A percentile compares a stretch with the other conserved stretches of the same genome.
These are phyloP conservation scores for Rhodotorula sp. DNA, from an alignment of 1,284 basidiomycete genomes.

Conservation along the genomic window DNA sequence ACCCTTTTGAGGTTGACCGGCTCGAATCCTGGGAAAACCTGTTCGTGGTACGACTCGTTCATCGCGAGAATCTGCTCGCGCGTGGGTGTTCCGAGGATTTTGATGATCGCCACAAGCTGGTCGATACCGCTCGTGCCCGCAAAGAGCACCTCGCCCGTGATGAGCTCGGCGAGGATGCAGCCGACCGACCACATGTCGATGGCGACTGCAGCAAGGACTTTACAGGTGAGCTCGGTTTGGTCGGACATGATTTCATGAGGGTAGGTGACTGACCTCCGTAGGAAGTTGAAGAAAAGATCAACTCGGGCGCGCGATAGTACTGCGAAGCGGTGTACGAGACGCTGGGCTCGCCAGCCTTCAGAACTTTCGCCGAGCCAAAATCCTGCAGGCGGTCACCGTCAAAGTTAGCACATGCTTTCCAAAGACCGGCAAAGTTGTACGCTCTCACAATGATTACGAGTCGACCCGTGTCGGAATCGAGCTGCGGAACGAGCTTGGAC, in stretches of 20 bases:
- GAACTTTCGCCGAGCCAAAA: conserved; percentile 99
- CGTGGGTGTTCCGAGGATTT: conserved; percentile 95
- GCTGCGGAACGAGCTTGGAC: conserved; percentile 52
- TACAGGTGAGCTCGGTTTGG: neutral
- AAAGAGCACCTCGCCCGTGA: conserved; percentile 97
- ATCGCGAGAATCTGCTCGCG: conserved; percentile 97
- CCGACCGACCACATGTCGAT: conserved; percentile 96
- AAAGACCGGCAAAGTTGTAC: neutral
- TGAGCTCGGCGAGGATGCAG: conserved; percentile 98
- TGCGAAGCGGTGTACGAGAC: conserved; percentile 97
- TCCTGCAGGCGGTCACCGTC: conserved; percentile 89
- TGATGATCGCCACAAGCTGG: conserved; percentile 99
- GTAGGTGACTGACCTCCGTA: conserved; percentile 66
- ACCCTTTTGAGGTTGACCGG: conserved; percentile 60
- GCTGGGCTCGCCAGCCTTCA: conserved; percentile 88
- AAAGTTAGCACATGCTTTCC: too few species aligned
- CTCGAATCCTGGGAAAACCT: conserved; percentile 99
- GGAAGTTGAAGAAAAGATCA: conserved; percentile 98
- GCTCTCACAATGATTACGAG: conserved; percentile 25
- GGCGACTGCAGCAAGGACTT: neutral
- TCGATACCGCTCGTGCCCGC: conserved; percentile 93
- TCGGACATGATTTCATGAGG: too few species aligned
- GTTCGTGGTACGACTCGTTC: conserved; percentile 98
- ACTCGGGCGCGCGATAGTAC: conserved; percentile 99
- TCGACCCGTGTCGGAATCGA: conserved; percentile 85